Evolutionary conservation across 805 yeast genomes (phyloP), one percentile per base, ranked within the genome.

Genomic region (Wickerhamomyces tratensis): DNA sequence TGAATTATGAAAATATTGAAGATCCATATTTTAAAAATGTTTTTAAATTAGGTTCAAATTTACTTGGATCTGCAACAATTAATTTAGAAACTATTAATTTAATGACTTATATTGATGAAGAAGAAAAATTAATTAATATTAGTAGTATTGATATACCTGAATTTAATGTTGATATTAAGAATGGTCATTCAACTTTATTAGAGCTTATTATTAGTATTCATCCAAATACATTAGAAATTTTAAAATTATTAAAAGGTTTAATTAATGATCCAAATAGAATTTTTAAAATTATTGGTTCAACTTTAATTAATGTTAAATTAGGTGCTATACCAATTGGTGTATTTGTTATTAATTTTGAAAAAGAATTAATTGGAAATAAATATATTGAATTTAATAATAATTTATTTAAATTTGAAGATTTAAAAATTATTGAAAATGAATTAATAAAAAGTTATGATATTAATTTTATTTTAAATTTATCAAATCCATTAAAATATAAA

Each of bases 71-170:
- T 10, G 53, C 65, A 5, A 51, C 55, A 29, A 41, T 67, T 20
- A 53, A 58, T 27, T 41, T 65, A 35, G 59, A 60, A 35, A 48
- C 59, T 7, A 44, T 66, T 25, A 59, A 61, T 26, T 38, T 68
- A 41, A 41, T 52, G 25, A 64, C 62, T 36, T 54, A 39, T 6
- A 13, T 46, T 13, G 49, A 47, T 34, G 54, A 45, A 10, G 38
- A 56, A 35, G 33, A 20, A 20, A 20, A 20, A 20, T 20, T 36
- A 34, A 42, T 50, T n/a, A 46, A 49, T 15, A 43, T 68, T 36
- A 72, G 73, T 1, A 44, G 44, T 1, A 60, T 62, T 6, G 48
- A 53, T 14, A 52, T 67, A 1, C 54, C 66, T 2, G 62, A 63
- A 13, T 63, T 68, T 42, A 40, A 45, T 12, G 62, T 67, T 8